Percentiles rank a stretch among this genome's conserved stretches.
These are phyloP conservation scores for Penicillium sp. DNA, from an alignment of 2,329 filamentous ascomycete species.

Conservation along the genomic window DNA sequence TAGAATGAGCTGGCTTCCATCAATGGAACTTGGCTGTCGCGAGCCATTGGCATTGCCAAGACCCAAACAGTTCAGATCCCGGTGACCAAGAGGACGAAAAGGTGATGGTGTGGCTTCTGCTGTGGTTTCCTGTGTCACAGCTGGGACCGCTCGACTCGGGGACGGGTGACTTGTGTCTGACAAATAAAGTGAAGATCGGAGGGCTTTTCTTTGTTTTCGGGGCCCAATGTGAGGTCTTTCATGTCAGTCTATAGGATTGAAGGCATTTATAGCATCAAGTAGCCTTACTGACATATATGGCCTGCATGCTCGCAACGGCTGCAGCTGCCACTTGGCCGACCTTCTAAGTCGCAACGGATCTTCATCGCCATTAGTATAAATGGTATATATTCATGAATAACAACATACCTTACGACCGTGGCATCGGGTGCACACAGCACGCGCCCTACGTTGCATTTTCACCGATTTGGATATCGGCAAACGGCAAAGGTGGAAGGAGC, in stretches of 20 bases:
- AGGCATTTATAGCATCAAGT: background rate
- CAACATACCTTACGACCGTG: constrained; percentile 5
- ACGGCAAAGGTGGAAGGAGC: background rate
- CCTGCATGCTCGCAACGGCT: constrained; percentile 5
- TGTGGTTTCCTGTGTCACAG: background rate
- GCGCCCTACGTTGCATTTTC: constrained; percentile 3
- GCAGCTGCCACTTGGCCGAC: constrained; percentile 1
- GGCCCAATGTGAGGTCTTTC: constrained; percentile 1
- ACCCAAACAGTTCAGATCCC: background rate
- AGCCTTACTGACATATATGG: constrained; percentile 3
- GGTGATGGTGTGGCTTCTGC: background rate
- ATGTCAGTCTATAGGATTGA: background rate
- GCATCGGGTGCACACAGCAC: constrained; percentile 7
- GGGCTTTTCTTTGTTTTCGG: background rate
- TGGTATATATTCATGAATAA: background rate
- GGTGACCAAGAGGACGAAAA: background rate
- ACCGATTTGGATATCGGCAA: background rate
- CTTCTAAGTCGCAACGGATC: constrained; percentile 12
- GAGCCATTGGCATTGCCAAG: background rate
- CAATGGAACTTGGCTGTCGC: background rate
- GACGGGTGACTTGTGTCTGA: background rate
- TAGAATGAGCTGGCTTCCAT: background rate
- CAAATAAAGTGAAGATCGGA: background rate
- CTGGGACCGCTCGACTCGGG: background rate
- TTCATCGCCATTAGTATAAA: background rate